Percentiles rank a stretch among this genome's conserved stretches.
Evolutionary conservation across 1,284 basidiomycete genomes (phyloP).

Genomic region (Ustilago loliicola): DNA sequence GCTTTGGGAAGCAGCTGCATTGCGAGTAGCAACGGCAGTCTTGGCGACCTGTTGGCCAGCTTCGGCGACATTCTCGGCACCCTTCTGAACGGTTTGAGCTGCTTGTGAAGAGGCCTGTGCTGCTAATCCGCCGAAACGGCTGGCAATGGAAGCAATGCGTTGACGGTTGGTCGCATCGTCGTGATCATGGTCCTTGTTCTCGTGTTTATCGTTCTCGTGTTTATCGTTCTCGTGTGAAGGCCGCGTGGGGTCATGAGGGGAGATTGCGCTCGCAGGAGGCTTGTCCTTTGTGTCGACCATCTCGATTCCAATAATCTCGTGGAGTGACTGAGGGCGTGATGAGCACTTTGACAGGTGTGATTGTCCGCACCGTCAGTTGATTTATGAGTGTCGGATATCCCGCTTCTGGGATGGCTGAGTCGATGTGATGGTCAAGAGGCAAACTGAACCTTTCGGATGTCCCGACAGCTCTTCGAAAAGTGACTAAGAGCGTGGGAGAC

Average conservation of each 20-base stretch:
- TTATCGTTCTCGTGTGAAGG: not conserved
- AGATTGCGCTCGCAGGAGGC: slow-evolving; percentile 1
- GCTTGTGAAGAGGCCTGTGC: slow-evolving; percentile 28
- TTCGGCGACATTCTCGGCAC: slow-evolving; percentile 21
- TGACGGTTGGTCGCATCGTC: slow-evolving; percentile 34
- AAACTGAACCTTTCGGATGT: not conserved
- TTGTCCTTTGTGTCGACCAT: slow-evolving; percentile 36
- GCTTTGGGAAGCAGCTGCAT: slow-evolving; percentile 35
- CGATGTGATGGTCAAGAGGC: not conserved
- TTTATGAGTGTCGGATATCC: not conserved
- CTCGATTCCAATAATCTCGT: not conserved
- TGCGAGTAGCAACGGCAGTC: slow-evolving; percentile 23
- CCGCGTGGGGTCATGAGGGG: not conserved
- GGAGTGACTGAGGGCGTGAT: not conserved
- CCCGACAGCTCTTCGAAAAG: not conserved
- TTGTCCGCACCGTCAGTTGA: too few species aligned
- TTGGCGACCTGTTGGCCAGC: slow-evolving; percentile 31
- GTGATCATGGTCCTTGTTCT: slow-evolving; percentile 13
- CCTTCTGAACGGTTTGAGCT: slow-evolving; percentile 33
- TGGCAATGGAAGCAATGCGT: slow-evolving; percentile 43
- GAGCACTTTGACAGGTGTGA: not conserved
- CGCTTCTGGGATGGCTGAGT: not conserved
- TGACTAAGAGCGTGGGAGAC: not conserved
- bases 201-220: not conserved
- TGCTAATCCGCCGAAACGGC: slow-evolving; percentile 42